These are phyloP conservation scores for Picea mariana DNA, from an alignment of 83 land plant species.

Conservation along the genomic window DNA sequence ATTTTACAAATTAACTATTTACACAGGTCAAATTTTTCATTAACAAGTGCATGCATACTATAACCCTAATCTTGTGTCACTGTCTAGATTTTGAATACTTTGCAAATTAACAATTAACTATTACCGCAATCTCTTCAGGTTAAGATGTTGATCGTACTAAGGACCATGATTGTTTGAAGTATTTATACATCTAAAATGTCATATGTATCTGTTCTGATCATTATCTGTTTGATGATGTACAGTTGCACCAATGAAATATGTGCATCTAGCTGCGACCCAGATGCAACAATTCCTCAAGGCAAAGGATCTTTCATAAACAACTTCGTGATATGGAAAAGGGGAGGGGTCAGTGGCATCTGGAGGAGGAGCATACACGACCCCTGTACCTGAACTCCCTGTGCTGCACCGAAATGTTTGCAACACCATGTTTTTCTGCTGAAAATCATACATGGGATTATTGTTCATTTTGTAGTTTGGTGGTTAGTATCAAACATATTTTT, in stretches of 20 bases:
- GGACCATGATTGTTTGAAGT: too few relatives aligned
- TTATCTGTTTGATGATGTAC: background rate
- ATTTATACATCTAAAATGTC: background rate
- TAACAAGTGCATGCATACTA: too few relatives aligned
- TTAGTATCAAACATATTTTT: too few relatives aligned
- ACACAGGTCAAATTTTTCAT: too few relatives aligned
- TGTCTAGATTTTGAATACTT: too few relatives aligned
- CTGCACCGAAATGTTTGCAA: constrained; percentile 27
- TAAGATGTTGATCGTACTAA: background rate
- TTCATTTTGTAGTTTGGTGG: too few relatives aligned
- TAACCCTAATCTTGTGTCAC: too few relatives aligned
- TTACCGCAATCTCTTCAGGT: constrained; percentile 26
- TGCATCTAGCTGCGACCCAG: constrained; percentile 25
- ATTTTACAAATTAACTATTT: too few relatives aligned
- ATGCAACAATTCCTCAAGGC: constrained; percentile 22
- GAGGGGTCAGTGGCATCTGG: background rate
- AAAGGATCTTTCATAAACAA: constrained; percentile 16
- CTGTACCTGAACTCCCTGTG: constrained; percentile 39
- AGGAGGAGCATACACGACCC: constrained; percentile 1
- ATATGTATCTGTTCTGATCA: background rate
- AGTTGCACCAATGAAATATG: constrained; percentile 29
- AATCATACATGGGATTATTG: too few relatives aligned
- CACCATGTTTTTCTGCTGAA: constrained; percentile 39
- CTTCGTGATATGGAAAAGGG: background rate
- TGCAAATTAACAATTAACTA: too few relatives aligned